phyloP scores from a whole-genome alignment of 2,329 filamentous ascomycete species.

The Metarhizium anisopliae region DNA sequence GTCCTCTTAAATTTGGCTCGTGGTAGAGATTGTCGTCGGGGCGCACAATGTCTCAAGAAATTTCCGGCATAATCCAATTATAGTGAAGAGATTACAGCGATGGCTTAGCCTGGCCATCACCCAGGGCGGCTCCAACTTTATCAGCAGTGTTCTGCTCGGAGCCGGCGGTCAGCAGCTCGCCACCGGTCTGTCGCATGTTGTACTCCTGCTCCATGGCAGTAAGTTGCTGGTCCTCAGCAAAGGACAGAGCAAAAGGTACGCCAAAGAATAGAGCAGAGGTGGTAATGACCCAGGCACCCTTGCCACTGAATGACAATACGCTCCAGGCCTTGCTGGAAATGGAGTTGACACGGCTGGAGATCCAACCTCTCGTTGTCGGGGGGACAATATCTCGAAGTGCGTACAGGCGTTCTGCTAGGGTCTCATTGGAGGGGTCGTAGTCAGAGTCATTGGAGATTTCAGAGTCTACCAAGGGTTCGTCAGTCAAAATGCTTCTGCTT shows the following conservation, averaged over 20 bases:
- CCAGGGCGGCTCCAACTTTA: slow-evolving; percentile 40
- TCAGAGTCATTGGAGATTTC: slow-evolving; percentile 77
- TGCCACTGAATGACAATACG: slow-evolving; percentile 65
- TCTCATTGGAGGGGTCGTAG: slow-evolving; percentile 49
- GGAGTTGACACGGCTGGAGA: slow-evolving; percentile 52
- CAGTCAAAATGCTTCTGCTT: slow-evolving; percentile 5
- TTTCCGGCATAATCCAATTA: background rate
- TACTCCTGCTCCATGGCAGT: slow-evolving; percentile 97
- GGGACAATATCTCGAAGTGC: slow-evolving; percentile 71
- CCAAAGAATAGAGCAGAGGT: slow-evolving; percentile 84
- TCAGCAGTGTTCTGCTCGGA: slow-evolving; percentile 36
- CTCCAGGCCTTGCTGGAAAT: slow-evolving; percentile 39
- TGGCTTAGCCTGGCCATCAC: slow-evolving; percentile 35
- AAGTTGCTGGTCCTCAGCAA: slow-evolving; percentile 92
- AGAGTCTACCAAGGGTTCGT: slow-evolving; percentile 46
- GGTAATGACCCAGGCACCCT: slow-evolving; percentile 82
- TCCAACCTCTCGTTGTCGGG: slow-evolving; percentile 59
- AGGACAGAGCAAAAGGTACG: slow-evolving; percentile 87
- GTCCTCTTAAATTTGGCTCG: background rate
- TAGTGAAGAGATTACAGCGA: slow-evolving; percentile 32
- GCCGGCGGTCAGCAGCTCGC: slow-evolving; percentile 54
- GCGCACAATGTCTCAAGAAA: background rate
- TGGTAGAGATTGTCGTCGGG: background rate
- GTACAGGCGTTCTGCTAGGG: slow-evolving; percentile 58
- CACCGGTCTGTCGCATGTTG: slow-evolving; percentile 86